Conservation (phyloP, 2,329 filamentous ascomycete species). For the Penicillium aurantiogriseum region DNA sequence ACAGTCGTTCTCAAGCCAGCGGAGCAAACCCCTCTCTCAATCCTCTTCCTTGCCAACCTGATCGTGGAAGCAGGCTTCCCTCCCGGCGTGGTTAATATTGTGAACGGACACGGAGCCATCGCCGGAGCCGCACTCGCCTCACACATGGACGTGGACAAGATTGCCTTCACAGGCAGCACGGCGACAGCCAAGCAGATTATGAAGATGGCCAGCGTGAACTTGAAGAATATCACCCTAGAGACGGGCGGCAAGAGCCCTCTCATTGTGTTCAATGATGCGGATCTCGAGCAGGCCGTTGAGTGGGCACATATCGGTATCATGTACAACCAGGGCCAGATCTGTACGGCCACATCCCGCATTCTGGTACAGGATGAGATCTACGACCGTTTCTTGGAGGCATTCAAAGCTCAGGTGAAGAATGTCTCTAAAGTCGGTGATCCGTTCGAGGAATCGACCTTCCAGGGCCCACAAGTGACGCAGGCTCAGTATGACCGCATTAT, state of each 20-base stretch:
- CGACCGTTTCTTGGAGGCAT: slow-evolving; percentile 22
- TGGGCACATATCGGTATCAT: slow-evolving; percentile 62
- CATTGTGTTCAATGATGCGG: slow-evolving; percentile 64
- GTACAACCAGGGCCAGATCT: slow-evolving; percentile 41
- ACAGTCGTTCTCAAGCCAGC: slow-evolving; percentile 37
- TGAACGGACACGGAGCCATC: slow-evolving; percentile 34
- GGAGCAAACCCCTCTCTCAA: slow-evolving; percentile 36
- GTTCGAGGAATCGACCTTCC: slow-evolving; percentile 33
- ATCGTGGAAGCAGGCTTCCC: slow-evolving; percentile 38
- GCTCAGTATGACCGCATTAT: slow-evolving; percentile 28
- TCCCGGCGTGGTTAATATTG: slow-evolving; percentile 36
- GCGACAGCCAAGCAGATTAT: slow-evolving; percentile 36
- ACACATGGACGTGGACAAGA: slow-evolving; percentile 36
- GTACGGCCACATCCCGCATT: slow-evolving; percentile 36
- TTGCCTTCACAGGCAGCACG: slow-evolving; percentile 37
- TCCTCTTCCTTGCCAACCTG: slow-evolving; percentile 35
- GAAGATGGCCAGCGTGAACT: slow-evolving; percentile 37
- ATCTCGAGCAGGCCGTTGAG: slow-evolving; percentile 66
- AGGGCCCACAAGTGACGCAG: slow-evolving; percentile 28
- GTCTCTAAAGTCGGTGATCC: slow-evolving; percentile 36
- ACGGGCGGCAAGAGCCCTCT: slow-evolving; percentile 66
- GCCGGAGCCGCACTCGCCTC: slow-evolving; percentile 32
- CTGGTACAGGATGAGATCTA: slow-evolving; percentile 27
- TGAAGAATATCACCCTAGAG: slow-evolving; percentile 39
- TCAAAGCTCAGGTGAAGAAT: slow-evolving; percentile 27